Percentiles rank a stretch among this genome's conserved stretches.
Conservation (phyloP, 139 green algal species). For the Coccomyxa sp. region DNA sequence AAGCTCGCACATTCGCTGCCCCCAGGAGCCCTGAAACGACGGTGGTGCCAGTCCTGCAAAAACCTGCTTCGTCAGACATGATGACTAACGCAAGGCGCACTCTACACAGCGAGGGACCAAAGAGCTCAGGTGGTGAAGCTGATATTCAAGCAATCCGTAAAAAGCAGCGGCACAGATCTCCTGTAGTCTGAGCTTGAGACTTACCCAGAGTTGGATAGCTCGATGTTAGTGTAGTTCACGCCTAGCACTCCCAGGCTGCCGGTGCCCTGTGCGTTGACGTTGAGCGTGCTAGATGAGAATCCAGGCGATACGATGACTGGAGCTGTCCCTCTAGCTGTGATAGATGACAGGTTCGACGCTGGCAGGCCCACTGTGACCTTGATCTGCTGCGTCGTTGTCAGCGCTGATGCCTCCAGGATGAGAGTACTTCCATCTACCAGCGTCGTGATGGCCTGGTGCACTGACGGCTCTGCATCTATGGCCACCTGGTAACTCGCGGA, state of each 20-base stretch:
- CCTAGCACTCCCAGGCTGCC: background rate
- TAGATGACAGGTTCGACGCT: background rate
- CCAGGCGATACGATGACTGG: background rate
- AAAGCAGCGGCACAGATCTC: background rate
- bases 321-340: background rate
- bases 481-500: background rate
- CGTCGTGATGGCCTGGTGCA: background rate
- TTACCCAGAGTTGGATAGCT: background rate
- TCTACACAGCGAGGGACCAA: background rate
- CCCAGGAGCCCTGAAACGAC: background rate
- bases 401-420: background rate
- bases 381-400: background rate
- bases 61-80: background rate
- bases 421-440: background rate
- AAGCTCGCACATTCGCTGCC: background rate
- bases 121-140: background rate
- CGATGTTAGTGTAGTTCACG: background rate
- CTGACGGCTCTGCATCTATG: background rate
- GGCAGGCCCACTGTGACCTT: slow-evolving; percentile 4
- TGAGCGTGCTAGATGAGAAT: background rate
- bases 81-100: background rate
- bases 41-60: background rate
- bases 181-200: background rate
- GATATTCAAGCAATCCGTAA: background rate
- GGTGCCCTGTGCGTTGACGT: background rate